Evolutionary conservation across 164 flowering plant genomes (phyloP).

Genomic region (Saururus chinensis): DNA sequence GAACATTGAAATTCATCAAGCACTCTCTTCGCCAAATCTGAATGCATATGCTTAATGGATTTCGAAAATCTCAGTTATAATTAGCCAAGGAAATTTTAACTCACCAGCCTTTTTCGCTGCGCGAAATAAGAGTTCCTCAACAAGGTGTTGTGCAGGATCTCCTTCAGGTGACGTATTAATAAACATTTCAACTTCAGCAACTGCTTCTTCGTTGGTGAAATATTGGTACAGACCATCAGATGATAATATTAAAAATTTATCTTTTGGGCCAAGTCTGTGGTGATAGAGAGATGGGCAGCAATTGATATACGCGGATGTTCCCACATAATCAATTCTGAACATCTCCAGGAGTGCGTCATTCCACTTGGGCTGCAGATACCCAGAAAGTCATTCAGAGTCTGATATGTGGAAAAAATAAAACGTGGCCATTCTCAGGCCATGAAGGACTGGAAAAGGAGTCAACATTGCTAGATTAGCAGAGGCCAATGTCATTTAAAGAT

Average conservation of each 20-base stretch:
- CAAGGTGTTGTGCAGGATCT: slow-evolving; percentile 92
- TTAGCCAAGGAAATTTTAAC: background rate
- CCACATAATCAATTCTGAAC: slow-evolving; percentile 80
- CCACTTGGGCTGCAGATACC: slow-evolving; percentile 59
- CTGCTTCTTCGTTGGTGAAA: slow-evolving; percentile 87
- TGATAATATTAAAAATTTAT: slow-evolving; percentile 66
- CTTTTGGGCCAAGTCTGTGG: slow-evolving; percentile 64
- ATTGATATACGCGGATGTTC: slow-evolving; percentile 56
- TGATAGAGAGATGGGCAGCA: slow-evolving; percentile 66
- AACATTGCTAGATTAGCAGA: background rate
- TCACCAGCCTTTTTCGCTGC: slow-evolving; percentile 91
- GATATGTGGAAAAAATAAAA: background rate
- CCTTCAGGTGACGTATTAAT: slow-evolving; percentile 66
- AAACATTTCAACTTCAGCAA: slow-evolving; percentile 74
- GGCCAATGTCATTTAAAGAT: background rate
- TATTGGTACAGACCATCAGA: slow-evolving; percentile 89
- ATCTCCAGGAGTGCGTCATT: slow-evolving; percentile 73
- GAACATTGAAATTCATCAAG: background rate
- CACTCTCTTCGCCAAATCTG: background rate
- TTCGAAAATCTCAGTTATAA: background rate
- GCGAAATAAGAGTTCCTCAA: slow-evolving; percentile 70
- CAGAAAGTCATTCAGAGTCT: background rate
- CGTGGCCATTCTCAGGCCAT: background rate
- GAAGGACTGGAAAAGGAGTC: background rate
- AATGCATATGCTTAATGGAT: background rate